phyloP scores from a whole-genome alignment of 176 grass and related monocot species.

The Musa troglodytarum region DNA sequence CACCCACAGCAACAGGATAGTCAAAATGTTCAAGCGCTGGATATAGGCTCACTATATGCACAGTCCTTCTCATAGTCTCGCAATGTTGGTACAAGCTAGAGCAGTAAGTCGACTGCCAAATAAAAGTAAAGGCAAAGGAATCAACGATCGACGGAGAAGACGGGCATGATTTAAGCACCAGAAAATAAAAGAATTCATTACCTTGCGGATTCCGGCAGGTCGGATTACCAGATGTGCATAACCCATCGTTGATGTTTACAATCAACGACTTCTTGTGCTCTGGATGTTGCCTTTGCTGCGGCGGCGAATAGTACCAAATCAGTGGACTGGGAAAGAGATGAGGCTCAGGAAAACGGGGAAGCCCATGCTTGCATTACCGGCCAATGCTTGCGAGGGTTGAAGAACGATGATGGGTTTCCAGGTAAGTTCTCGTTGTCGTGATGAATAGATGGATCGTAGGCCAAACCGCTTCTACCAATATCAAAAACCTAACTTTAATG shows the following conservation, averaged over 20 bases:
- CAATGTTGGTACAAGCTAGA: slow-evolving; percentile 71
- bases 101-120: slow-evolving; percentile 79
- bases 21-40: slow-evolving; percentile 77
- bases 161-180: background rate
- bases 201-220: slow-evolving; percentile 91
- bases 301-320: too few relatives aligned
- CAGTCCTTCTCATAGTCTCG: slow-evolving; percentile 38
- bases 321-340: too few relatives aligned
- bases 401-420: too few relatives aligned
- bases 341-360: too few relatives aligned
- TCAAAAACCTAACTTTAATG: too few relatives aligned
- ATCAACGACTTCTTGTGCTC: too few relatives aligned
- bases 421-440: too few relatives aligned
- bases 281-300: too few relatives aligned
- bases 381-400: too few relatives aligned
- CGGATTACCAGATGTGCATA: slow-evolving; percentile 91
- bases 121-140: background rate
- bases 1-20: slow-evolving; percentile 72
- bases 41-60: slow-evolving; percentile 83
- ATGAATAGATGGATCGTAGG: too few relatives aligned
- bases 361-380: too few relatives aligned
- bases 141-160: background rate
- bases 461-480: too few relatives aligned
- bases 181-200: background rate
- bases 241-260: slow-evolving; percentile 34